A percentile compares a stretch with the other conserved stretches of the same genome.
Evolutionary conservation across 805 yeast genomes (phyloP).

Genomic region (Myxozyma sirexii): DNA sequence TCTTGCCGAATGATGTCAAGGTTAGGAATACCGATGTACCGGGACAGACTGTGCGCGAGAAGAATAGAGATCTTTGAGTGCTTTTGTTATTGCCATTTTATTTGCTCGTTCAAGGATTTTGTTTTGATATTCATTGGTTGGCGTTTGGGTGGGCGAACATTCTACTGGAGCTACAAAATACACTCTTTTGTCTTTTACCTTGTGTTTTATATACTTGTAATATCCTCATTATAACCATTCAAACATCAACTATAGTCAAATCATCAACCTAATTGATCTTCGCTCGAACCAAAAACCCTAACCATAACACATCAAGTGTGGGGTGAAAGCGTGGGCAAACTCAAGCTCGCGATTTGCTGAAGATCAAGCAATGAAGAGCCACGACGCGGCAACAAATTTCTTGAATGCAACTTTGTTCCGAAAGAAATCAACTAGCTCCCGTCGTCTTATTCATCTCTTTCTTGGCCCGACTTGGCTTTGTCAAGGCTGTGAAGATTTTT

Average conservation of each 20-base stretch:
- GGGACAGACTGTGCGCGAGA: background rate
- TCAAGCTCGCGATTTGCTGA: constrained; percentile 11
- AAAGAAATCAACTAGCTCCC: too few species aligned
- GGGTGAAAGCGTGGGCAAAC: constrained; percentile 5
- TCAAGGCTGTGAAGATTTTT: too few species aligned
- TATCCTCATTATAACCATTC: background rate
- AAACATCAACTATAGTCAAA: too few species aligned
- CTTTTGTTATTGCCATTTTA: background rate
- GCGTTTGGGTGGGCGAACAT: too few species aligned
- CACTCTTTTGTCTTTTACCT: background rate
- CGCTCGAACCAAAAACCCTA: constrained; percentile 5
- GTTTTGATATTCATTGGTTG: background rate
- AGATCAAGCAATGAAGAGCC: too few species aligned
- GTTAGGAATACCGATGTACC: background rate
- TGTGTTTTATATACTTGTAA: background rate
- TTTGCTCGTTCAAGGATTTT: background rate
- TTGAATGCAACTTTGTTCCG: too few species aligned
- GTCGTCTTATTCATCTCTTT: too few species aligned
- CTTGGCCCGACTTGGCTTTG: too few species aligned
- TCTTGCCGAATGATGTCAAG: constrained; percentile 1
- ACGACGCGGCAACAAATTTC: too few species aligned
- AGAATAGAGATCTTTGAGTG: background rate
- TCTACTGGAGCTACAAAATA: too few species aligned
- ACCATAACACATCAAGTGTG: background rate
- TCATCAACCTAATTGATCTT: too few species aligned